A percentile compares a stretch with the other conserved stretches of the same genome.
Evolutionary conservation across 1,284 basidiomycete genomes (phyloP).

Genomic region (Laetiporus sulphureus): DNA sequence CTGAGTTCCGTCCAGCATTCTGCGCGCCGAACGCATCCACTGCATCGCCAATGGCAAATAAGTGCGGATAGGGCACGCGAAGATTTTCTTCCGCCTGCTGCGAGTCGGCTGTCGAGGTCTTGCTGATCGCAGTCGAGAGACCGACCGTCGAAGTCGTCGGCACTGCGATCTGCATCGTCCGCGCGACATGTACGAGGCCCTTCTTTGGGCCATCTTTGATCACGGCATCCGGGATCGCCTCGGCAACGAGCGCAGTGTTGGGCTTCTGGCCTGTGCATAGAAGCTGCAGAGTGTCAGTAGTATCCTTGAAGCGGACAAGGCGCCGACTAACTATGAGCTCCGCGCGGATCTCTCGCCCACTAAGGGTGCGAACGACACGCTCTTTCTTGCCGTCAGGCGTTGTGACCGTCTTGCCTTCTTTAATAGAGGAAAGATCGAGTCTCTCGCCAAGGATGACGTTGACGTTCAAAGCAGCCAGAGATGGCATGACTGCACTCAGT

Average conservation of each 20-base stretch:
- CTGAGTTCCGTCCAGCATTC: conserved; percentile 68
- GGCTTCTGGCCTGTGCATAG: conserved; percentile 74
- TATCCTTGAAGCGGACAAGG: not conserved
- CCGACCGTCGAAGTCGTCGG: conserved; percentile 9
- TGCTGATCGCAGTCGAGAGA: not conserved
- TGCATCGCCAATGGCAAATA: conserved; percentile 66
- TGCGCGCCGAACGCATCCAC: conserved; percentile 67
- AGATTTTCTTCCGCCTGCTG: conserved; percentile 7
- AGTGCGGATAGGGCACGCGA: conserved; percentile 41
- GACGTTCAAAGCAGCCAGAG: conserved; percentile 37
- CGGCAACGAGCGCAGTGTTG: conserved; percentile 53
- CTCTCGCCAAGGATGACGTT: conserved; percentile 51
- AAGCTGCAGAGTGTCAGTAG: conserved; percentile 35
- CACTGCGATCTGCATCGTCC: conserved; percentile 52
- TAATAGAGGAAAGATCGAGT: conserved; percentile 37
- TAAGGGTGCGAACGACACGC: conserved; percentile 44
- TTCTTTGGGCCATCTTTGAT: conserved; percentile 32
- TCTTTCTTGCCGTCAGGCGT: conserved; percentile 25
- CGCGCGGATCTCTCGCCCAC: conserved; percentile 52
- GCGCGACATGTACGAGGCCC: conserved; percentile 47
- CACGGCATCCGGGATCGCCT: conserved; percentile 45
- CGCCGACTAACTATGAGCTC: conserved; percentile 48
- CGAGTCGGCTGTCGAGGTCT: not conserved
- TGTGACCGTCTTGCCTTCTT: conserved; percentile 19
- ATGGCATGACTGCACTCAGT: conserved; percentile 37